These are phyloP conservation scores for Boechera divaricarpa DNA, from an alignment of 345 rosid genomes.

Conservation along the genomic window DNA sequence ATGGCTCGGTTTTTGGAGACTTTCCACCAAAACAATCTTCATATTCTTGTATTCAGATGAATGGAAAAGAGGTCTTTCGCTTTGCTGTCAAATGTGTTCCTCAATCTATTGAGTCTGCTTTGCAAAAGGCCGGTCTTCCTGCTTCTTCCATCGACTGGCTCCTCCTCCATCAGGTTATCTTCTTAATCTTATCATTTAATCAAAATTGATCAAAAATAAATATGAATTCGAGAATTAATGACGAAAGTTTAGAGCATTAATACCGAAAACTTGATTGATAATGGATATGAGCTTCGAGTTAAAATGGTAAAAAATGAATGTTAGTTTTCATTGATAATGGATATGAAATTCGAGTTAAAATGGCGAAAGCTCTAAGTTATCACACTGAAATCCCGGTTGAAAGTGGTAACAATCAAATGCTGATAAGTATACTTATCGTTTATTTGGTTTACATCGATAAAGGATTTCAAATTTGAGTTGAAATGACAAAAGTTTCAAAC, in stretches of 20 bases:
- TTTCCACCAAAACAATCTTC: constrained; percentile 70
- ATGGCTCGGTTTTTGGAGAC: constrained; percentile 59
- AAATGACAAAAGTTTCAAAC: not conserved
- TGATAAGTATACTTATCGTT: not conserved
- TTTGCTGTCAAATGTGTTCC: constrained; percentile 89
- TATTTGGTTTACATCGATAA: not conserved
- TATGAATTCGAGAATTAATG: not conserved
- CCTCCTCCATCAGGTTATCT: constrained; percentile 87
- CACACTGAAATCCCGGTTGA: too few species aligned
- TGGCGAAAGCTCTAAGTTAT: too few species aligned
- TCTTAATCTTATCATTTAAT: not conserved
- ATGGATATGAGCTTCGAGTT: not conserved
- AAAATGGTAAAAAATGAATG: not conserved
- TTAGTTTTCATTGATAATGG: not conserved
- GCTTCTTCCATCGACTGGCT: constrained; percentile 84
- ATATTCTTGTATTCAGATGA: constrained; percentile 80
- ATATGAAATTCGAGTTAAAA: too few species aligned
- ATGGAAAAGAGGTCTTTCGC: constrained; percentile 93
- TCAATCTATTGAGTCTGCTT: constrained; percentile 76
- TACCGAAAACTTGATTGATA: not conserved
- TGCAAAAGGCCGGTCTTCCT: constrained; percentile 76
- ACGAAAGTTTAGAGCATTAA: not conserved
- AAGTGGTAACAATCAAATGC: not conserved
- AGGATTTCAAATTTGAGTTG: not conserved
- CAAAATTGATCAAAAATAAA: not conserved